Conservation (phyloP, 1,284 basidiomycete species). For the Sutorius eximius region DNA sequence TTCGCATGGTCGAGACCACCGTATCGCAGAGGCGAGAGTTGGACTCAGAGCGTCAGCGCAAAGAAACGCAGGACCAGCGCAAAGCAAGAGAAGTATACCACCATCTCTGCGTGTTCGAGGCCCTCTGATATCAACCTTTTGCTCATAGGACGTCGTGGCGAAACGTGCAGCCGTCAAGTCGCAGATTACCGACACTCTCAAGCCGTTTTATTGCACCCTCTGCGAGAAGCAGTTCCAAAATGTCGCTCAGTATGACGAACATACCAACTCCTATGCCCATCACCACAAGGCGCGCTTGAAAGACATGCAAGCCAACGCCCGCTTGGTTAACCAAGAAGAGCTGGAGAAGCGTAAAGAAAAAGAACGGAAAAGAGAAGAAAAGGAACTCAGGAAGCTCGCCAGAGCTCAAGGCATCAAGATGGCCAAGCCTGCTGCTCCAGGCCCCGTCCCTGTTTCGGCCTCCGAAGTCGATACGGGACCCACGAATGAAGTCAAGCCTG, state of each 20-base stretch:
- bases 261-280: constrained; percentile 82
- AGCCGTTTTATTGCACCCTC: constrained; percentile 73
- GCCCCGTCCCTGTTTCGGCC: constrained; percentile 26
- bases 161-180: constrained; percentile 62
- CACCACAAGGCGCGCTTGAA: constrained; percentile 76
- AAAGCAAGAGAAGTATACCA: constrained; percentile 60
- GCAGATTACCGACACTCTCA: constrained; percentile 65
- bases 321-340: constrained; percentile 59
- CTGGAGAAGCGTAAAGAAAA: constrained; percentile 75
- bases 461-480: constrained; percentile 22
- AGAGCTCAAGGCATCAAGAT: constrained; percentile 75
- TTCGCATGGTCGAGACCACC: constrained; percentile 77
- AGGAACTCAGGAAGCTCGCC: constrained; percentile 75
- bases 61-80: constrained; percentile 75
- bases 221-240: constrained; percentile 84
- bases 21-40: constrained; percentile 75
- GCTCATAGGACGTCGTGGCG: constrained; percentile 60
- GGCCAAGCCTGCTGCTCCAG: constrained; percentile 42
- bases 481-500: constrained; percentile 36
- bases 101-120: background rate
- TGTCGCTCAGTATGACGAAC: constrained; percentile 81
- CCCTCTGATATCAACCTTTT: constrained; percentile 3
- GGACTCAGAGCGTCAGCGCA: constrained; percentile 75
- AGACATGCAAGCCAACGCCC: constrained; percentile 72
- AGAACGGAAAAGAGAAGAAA: constrained; percentile 78